Conservation (phyloP, 192 early-diverging fungal genomes). For the Podila horticola region DNA sequence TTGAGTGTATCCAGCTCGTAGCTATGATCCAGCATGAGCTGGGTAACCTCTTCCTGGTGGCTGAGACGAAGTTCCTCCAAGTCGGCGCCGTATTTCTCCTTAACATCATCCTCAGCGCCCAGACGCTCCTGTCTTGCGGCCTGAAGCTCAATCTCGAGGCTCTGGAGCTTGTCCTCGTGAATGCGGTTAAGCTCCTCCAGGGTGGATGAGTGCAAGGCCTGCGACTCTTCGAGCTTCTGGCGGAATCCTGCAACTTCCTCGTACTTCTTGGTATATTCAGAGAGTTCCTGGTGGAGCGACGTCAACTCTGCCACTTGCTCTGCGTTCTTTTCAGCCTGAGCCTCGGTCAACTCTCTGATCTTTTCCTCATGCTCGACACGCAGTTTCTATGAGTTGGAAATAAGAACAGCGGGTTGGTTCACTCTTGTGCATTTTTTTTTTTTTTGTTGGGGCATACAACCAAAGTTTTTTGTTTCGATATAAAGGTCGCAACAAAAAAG, state of each 20-base stretch:
- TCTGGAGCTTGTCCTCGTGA: constrained; percentile 46
- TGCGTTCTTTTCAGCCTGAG: constrained; percentile 27
- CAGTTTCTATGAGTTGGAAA: constrained; percentile 30
- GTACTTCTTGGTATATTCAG: constrained; percentile 42
- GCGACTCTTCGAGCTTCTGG: constrained; percentile 41
- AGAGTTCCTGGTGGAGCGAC: constrained; percentile 31
- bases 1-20: constrained; percentile 31
- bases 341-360: constrained; percentile 39
- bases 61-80: constrained; percentile 35
- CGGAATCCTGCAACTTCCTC: constrained; percentile 23
- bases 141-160: constrained; percentile 49
- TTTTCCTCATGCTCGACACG: constrained; percentile 45
- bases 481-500: background rate
- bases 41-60: constrained; percentile 28
- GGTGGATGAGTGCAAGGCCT: constrained; percentile 40
- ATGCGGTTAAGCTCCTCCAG: constrained; percentile 47
- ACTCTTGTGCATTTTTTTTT: no score
- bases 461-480: background rate
- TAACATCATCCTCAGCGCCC: constrained; percentile 36
- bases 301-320: constrained; percentile 41
- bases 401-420: background rate
- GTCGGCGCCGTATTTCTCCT: constrained; percentile 33
- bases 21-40: constrained; percentile 26
- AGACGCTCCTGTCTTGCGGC: constrained; percentile 38
- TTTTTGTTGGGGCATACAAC: no score